Conservation (phyloP, 164 flowering plant genomes). For the Magnolia changhungtana region DNA sequence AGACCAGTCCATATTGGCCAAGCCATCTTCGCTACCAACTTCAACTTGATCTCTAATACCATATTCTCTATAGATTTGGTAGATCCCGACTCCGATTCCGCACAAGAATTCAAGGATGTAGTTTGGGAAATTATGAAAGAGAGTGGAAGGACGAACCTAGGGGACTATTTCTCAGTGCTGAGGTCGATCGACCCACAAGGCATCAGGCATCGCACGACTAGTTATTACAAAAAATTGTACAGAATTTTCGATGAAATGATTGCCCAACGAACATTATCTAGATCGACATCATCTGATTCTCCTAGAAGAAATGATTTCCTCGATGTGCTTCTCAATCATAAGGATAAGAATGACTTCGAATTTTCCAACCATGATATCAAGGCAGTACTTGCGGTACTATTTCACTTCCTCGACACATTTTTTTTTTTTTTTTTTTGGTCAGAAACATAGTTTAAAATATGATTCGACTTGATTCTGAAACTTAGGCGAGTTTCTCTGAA, state of each 20-base stretch:
- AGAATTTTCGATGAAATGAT: conserved; percentile 13
- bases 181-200: conserved; percentile 11
- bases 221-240: not conserved
- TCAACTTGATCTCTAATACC: conserved; percentile 23
- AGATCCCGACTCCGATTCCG: conserved; percentile 3
- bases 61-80: conserved; percentile 20
- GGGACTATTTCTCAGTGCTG: conserved; percentile 16
- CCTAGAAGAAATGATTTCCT: conserved; percentile 2
- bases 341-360: not conserved
- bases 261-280: not conserved
- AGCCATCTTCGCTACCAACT: conserved; percentile 9
- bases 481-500: no score
- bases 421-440: not conserved
- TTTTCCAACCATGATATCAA: not conserved
- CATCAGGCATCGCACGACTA: not conserved
- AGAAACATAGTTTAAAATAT: no score
- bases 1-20: conserved; percentile 14
- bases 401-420: not conserved
- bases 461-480: no score
- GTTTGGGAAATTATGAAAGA: conserved; percentile 8
- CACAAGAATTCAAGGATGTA: conserved; percentile 18
- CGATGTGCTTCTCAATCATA: conserved; percentile 7
- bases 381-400: not conserved
- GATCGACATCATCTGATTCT: not conserved
- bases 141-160: conserved; percentile 14